Evolutionary conservation across 1,284 basidiomycete genomes (phyloP).

Genomic region (Polyporus tsugae): DNA sequence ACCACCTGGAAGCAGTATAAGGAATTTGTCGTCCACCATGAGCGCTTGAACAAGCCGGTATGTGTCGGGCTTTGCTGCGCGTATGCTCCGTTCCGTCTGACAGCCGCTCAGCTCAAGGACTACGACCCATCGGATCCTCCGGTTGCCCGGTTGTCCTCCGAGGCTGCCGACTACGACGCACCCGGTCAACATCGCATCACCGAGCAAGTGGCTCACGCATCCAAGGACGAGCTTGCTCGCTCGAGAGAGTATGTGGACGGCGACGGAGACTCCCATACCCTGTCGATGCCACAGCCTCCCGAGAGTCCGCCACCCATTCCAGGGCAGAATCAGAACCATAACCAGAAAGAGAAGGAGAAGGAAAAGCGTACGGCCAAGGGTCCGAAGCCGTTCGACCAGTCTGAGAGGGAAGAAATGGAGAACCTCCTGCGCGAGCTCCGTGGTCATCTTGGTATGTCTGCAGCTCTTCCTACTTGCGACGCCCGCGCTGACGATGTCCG

Average conservation of each 20-base stretch:
- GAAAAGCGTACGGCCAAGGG: conserved; percentile 57
- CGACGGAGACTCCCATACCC: conserved; percentile 27
- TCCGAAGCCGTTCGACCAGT: conserved; percentile 78
- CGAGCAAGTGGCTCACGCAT: conserved; percentile 29
- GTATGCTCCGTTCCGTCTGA: neutral
- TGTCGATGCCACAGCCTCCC: conserved; percentile 25
- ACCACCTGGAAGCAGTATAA: conserved; percentile 96
- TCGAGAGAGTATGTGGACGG: conserved; percentile 31
- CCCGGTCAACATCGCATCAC: conserved; percentile 35
- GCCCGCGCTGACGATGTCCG: neutral
- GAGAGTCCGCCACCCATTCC: conserved; percentile 22
- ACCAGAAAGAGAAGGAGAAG: conserved; percentile 43
- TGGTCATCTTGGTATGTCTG: conserved; percentile 79
- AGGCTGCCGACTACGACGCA: conserved; percentile 57
- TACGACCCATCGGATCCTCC: conserved; percentile 54
- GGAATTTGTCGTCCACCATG: conserved; percentile 81
- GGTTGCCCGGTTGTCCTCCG: conserved; percentile 64
- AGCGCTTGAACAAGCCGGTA: conserved; percentile 76
- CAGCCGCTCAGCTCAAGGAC: conserved; percentile 52
- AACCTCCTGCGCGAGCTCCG: conserved; percentile 75
- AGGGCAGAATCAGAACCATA: conserved; percentile 36
- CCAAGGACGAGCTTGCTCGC: conserved; percentile 33
- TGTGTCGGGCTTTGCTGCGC: conserved; percentile 35
- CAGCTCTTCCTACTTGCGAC: neutral
- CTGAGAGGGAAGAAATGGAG: conserved; percentile 92